These are phyloP conservation scores for Monosporascus sp. DNA, from an alignment of 2,329 filamentous ascomycete species.

Conservation along the genomic window DNA sequence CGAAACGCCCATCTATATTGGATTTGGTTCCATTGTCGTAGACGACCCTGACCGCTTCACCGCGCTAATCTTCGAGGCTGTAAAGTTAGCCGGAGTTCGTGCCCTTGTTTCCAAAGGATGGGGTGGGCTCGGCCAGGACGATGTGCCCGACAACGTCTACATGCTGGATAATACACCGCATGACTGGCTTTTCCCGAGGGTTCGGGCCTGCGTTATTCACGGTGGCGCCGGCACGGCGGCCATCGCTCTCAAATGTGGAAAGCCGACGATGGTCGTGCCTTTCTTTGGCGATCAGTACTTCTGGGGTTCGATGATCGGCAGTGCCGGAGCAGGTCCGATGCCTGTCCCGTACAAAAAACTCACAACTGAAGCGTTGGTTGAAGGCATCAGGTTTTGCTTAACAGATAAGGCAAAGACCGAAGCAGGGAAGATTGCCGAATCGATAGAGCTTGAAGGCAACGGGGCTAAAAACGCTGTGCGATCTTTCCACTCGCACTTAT, in stretches of 20 bases:
- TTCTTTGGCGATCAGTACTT: constrained; percentile 79
- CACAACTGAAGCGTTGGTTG: constrained; percentile 56
- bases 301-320: constrained; percentile 66
- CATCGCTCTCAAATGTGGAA: constrained; percentile 64
- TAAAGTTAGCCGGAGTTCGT: constrained; percentile 59
- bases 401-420: constrained; percentile 54
- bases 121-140: constrained; percentile 61
- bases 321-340: constrained; percentile 58
- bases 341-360: constrained; percentile 66
- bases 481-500: constrained; percentile 59
- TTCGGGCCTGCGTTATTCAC: constrained; percentile 65
- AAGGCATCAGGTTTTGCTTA: constrained; percentile 66
- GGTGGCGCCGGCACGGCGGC: constrained; percentile 76
- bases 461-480: constrained; percentile 65
- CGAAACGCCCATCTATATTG: constrained; percentile 64
- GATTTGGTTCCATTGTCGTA: constrained; percentile 71
- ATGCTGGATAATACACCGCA: constrained; percentile 71
- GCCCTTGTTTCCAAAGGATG: constrained; percentile 72
- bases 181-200: constrained; percentile 69
- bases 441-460: constrained; percentile 59
- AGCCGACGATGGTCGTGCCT: constrained; percentile 70
- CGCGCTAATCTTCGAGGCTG: constrained; percentile 64
- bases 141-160: constrained; percentile 59
- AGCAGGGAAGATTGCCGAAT: constrained; percentile 53
- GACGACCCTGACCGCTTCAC: constrained; percentile 67